A percentile compares a stretch with the other conserved stretches of the same genome.
Conservation (phyloP, 768 basidiomycete genomes). For the Dentipellis sp. region DNA sequence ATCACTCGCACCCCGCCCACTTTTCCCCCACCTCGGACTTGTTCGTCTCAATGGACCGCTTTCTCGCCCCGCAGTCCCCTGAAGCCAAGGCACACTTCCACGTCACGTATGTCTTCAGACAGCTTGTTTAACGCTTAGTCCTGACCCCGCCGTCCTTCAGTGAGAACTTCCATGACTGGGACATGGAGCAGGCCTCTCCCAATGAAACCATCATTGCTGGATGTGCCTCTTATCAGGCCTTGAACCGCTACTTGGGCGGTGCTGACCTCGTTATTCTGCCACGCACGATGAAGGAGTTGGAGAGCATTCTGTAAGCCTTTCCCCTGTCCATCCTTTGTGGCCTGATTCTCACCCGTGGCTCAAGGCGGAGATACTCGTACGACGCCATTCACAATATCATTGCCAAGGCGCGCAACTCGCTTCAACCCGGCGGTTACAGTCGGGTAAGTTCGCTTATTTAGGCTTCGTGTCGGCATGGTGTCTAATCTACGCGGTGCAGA, state of each 20-base stretch:
- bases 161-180: conserved; percentile 63
- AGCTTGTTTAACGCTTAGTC: conserved; percentile 4
- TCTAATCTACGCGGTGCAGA: conserved; percentile 28
- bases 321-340: conserved; percentile 3
- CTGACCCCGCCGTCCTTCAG: conserved; percentile 25
- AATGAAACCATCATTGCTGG: conserved; percentile 69
- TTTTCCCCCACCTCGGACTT: too few species aligned
- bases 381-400: conserved; percentile 80
- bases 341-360: background rate
- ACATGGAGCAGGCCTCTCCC: conserved; percentile 57
- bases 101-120: conserved; percentile 41
- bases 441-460: conserved; percentile 28
- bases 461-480: background rate
- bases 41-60: conserved; percentile 45
- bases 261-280: conserved; percentile 67
- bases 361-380: conserved; percentile 65
- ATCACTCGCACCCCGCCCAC: too few species aligned
- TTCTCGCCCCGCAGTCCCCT: conserved; percentile 63
- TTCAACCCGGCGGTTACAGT: conserved; percentile 50
- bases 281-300: conserved; percentile 53
- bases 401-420: conserved; percentile 52
- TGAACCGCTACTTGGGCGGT: conserved; percentile 64
- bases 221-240: conserved; percentile 74
- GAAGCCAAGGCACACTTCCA: conserved; percentile 66
- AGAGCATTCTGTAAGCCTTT: conserved; percentile 53